Percentiles rank a stretch among this genome's conserved stretches.
Evolutionary conservation across 176 grass and related monocot genomes (phyloP).

Genomic region (Rhynchospora breviuscula): DNA sequence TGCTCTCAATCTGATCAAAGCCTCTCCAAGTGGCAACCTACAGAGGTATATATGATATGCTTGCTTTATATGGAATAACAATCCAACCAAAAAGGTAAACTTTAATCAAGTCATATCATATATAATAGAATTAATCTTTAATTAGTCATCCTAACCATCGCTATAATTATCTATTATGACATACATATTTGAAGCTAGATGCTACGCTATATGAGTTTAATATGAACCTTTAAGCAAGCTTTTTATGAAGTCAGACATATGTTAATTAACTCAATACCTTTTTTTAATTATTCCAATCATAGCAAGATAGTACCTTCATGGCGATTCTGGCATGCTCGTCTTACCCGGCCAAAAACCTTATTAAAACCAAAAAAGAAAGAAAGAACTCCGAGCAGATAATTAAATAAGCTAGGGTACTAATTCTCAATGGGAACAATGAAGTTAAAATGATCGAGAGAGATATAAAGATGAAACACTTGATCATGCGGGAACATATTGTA

Average conservation of each 20-base stretch:
- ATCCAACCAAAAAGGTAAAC: slow-evolving; percentile 32
- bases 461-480: too few relatives aligned
- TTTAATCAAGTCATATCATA: slow-evolving; percentile 23
- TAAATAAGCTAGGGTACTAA: too few relatives aligned
- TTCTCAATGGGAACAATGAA: too few relatives aligned
- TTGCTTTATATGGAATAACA: slow-evolving; percentile 41
- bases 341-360: neutral
- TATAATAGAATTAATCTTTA: neutral
- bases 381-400: too few relatives aligned
- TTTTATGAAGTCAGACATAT: neutral
- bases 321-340: neutral
- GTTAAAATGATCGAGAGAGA: too few relatives aligned
- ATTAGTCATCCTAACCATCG: slow-evolving; percentile 41
- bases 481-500: neutral
- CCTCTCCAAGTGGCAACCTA: slow-evolving; percentile 22
- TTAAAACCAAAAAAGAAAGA: too few relatives aligned
- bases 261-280: neutral
- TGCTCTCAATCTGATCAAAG: slow-evolving; percentile 32
- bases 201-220: neutral
- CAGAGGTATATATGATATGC: slow-evolving; percentile 18
- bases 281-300: neutral
- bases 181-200: slow-evolving; percentile 21
- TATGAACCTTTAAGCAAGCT: slow-evolving; percentile 4
- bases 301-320: neutral
- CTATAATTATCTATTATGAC: neutral